Conservation (phyloP, 2,329 filamentous ascomycete species). For the Alternaria postmessia region DNA sequence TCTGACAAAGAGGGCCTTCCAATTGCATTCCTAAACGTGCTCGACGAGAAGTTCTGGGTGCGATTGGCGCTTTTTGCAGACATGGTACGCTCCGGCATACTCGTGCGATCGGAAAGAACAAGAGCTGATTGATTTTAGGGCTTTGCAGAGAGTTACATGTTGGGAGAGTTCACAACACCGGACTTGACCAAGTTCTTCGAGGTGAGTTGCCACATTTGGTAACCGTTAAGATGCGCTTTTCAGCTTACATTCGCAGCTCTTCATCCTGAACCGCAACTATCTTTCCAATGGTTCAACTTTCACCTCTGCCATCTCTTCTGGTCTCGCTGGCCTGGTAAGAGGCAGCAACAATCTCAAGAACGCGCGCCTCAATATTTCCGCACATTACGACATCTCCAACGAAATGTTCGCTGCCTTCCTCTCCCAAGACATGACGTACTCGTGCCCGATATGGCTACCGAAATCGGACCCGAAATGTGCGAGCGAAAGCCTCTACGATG, state of each 20-base stretch:
- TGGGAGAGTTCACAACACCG: conserved; percentile 72
- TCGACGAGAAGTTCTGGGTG: conserved; percentile 74
- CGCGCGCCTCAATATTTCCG: conserved; percentile 70
- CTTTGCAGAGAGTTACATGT: conserved; percentile 77
- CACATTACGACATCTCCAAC: conserved; percentile 80
- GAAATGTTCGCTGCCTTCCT: conserved; percentile 79
- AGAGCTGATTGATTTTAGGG: conserved; percentile 53
- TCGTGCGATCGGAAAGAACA: background rate
- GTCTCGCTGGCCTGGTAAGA: conserved; percentile 63
- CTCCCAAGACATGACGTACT: conserved; percentile 80
- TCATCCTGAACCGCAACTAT: conserved; percentile 72
- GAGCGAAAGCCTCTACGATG: conserved; percentile 68
- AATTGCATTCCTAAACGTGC: conserved; percentile 66
- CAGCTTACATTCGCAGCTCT: conserved; percentile 61
- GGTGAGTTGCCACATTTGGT: conserved; percentile 48
- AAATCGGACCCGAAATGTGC: conserved; percentile 51
- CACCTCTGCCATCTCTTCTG: conserved; percentile 66
- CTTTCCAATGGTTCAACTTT: conserved; percentile 71
- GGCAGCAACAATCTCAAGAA: conserved; percentile 59
- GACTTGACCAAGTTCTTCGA: conserved; percentile 74
- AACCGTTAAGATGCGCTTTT: background rate
- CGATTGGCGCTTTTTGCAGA: conserved; percentile 73
- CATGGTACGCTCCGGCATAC: conserved; percentile 59
- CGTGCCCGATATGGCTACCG: conserved; percentile 71
- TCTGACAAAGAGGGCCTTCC: conserved; percentile 52